phyloP scores from a whole-genome alignment of 192 early-diverging fungal genomes.

The Mortierella hygrophila region DNA sequence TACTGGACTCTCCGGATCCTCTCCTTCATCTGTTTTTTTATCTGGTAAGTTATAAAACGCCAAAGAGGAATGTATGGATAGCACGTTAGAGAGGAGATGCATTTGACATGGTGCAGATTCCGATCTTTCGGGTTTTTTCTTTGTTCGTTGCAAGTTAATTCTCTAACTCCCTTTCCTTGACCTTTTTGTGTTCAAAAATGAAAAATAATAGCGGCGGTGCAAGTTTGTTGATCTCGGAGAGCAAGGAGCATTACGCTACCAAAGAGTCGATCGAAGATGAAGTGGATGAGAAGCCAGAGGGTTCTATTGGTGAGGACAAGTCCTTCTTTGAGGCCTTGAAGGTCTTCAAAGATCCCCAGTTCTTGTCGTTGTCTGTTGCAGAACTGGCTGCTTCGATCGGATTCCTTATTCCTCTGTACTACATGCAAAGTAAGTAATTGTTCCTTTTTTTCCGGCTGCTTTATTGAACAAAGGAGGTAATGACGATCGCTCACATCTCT shows the following conservation, averaged over 20 bases:
- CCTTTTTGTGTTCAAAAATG: neutral
- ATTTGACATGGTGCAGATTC: neutral
- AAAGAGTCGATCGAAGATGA: neutral
- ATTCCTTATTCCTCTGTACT: slow-evolving; percentile 62
- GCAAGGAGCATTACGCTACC: slow-evolving; percentile 17
- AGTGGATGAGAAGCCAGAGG: slow-evolving; percentile 1
- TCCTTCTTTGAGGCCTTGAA: slow-evolving; percentile 35
- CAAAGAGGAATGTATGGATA: too few species aligned
- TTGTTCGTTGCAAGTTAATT: neutral
- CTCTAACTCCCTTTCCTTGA: slow-evolving; percentile 25
- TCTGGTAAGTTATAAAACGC: slow-evolving; percentile 22
- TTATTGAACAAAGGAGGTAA: neutral
- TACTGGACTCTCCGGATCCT: slow-evolving; percentile 55
- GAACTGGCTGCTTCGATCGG: slow-evolving; percentile 56
- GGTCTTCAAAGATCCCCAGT: slow-evolving; percentile 52
- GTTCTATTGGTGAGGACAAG: neutral
- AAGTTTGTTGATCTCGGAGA: slow-evolving; percentile 53
- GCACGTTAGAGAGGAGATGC: neutral
- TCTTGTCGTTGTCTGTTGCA: slow-evolving; percentile 48
- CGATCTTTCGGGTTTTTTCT: neutral
- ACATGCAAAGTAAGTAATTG: slow-evolving; percentile 49
- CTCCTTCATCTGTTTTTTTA: slow-evolving; percentile 55
- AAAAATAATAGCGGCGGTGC: slow-evolving; percentile 20
- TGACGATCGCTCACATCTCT: neutral
- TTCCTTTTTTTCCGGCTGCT: neutral